phyloP scores from a whole-genome alignment of 2,329 filamentous ascomycete species.

The Aspergillus puulaauensis region DNA sequence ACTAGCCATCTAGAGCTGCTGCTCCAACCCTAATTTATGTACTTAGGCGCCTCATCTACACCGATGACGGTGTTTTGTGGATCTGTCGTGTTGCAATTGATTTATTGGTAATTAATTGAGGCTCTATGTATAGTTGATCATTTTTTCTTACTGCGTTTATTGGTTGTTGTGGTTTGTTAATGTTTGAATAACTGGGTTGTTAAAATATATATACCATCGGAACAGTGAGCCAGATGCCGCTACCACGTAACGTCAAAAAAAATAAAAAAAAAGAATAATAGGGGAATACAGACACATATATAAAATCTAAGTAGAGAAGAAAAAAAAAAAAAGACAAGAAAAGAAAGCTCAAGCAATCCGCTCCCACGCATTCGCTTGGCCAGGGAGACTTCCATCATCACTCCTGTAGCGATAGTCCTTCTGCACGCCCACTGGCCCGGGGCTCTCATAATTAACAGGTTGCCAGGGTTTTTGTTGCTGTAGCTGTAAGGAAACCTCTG shows the following conservation, averaged over 20 bases:
- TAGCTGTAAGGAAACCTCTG: not conserved
- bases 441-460: not conserved
- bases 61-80: not conserved
- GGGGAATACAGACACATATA: no score
- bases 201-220: no score
- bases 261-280: no score
- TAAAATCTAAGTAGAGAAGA: no score
- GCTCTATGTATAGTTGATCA: not conserved
- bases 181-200: no score
- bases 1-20: not conserved
- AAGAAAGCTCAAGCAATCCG: no score
- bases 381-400: no score
- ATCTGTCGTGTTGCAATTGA: not conserved
- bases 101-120: not conserved
- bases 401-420: no score
- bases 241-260: no score
- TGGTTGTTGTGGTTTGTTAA: not conserved
- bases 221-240: no score
- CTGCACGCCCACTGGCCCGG: not conserved
- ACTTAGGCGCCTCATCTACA: not conserved
- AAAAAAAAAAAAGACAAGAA: no score
- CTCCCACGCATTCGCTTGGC: no score
- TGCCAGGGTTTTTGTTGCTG: not conserved
- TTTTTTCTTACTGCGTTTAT: not conserved
- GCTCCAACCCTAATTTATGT: not conserved